Percentiles rank a stretch among this genome's conserved stretches.
Conservation (phyloP, 2,329 filamentous ascomycete genomes). For the Cytospora mali region DNA sequence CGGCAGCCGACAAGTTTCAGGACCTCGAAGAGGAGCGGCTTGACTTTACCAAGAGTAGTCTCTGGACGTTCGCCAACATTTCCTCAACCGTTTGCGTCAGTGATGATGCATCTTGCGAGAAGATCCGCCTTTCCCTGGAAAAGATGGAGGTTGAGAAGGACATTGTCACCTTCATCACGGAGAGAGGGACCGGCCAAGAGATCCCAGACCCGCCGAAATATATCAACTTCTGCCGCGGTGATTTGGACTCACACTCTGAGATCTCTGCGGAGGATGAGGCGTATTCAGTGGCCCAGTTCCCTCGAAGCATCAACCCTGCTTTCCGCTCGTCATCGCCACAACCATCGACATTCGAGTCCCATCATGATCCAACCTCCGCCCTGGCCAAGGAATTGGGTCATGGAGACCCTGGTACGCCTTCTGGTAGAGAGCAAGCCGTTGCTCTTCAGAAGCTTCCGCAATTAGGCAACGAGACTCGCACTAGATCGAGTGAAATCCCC, state of each 20-base stretch:
- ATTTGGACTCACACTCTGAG: slow-evolving; percentile 81
- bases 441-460: slow-evolving; percentile 53
- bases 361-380: slow-evolving; percentile 80
- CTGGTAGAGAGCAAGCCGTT: slow-evolving; percentile 53
- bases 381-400: slow-evolving; percentile 71
- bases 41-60: slow-evolving; percentile 95
- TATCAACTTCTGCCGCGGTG: slow-evolving; percentile 97
- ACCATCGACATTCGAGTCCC: slow-evolving; percentile 88
- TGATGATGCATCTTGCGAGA: slow-evolving; percentile 95
- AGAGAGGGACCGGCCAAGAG: slow-evolving; percentile 89
- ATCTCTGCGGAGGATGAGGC: slow-evolving; percentile 76
- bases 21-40: slow-evolving; percentile 96
- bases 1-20: slow-evolving; percentile 97
- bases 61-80: slow-evolving; percentile 98
- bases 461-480: slow-evolving; percentile 12
- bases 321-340: slow-evolving; percentile 96
- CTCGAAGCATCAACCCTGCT: slow-evolving; percentile 90
- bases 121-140: slow-evolving; percentile 89
- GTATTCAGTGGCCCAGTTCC: slow-evolving; percentile 95
- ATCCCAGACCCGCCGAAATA: slow-evolving; percentile 97
- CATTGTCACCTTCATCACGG: slow-evolving; percentile 84
- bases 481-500: slow-evolving; percentile 3
- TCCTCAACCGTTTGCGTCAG: slow-evolving; percentile 97
- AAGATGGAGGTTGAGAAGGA: slow-evolving; percentile 97
- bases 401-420: slow-evolving; percentile 48